phyloP scores from a whole-genome alignment of 306 rosid genomes.

The Cucumis melo region DNA sequence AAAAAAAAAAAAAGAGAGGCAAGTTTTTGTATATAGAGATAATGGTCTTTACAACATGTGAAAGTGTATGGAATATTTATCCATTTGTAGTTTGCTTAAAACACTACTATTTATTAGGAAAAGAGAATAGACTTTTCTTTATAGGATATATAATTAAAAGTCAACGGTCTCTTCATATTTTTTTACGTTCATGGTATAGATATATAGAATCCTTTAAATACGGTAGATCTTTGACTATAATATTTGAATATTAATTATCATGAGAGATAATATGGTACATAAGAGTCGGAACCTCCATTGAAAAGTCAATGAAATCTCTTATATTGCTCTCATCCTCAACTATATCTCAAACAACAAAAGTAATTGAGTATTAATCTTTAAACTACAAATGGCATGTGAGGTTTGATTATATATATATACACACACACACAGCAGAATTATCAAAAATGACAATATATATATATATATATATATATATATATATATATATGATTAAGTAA shows the following conservation, averaged over 20 bases:
- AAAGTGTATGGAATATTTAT: not conserved
- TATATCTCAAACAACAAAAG: no score
- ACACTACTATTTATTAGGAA: not conserved
- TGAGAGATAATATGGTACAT: not conserved
- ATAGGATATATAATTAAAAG: not conserved
- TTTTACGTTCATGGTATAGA: not conserved
- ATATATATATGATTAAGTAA: no score
- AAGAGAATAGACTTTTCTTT: not conserved
- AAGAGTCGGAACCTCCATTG: rapidly evolving
- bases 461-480: no score
- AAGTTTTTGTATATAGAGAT: no score
- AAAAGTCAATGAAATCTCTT: not conserved
- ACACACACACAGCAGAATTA: no score
- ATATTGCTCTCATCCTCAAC: no score
- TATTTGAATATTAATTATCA: not conserved
- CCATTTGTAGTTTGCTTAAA: not conserved
- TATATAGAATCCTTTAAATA: not conserved
- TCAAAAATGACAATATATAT: no score
- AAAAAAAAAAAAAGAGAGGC: no score
- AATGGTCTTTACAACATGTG: not conserved
- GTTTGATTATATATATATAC: no score
- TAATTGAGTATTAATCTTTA: no score
- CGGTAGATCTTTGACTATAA: not conserved
- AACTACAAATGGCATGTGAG: no score
- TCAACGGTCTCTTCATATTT: not conserved